Conservation (phyloP, 192 early-diverging fungal genomes). For the Backusella morwellensis region DNA sequence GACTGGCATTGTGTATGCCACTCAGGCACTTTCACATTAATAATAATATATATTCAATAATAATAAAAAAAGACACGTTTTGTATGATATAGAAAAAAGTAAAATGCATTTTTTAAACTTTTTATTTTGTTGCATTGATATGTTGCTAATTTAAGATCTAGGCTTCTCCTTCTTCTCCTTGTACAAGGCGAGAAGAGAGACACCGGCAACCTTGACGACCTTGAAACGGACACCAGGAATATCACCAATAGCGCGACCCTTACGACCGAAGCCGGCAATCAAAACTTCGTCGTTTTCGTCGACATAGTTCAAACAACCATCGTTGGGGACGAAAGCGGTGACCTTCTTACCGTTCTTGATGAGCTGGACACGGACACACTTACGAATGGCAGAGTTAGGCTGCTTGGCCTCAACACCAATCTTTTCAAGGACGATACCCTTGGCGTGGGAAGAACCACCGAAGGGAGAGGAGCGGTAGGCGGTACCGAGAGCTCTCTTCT, state of each 20-base stretch:
- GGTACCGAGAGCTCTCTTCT: slow-evolving; percentile 97
- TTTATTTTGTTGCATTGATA: background rate
- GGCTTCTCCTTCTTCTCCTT: slow-evolving; percentile 99
- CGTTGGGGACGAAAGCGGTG: slow-evolving; percentile 99
- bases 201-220: slow-evolving; percentile 99
- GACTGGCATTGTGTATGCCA: slow-evolving; percentile 3
- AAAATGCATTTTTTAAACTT: background rate
- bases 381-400: slow-evolving; percentile 99
- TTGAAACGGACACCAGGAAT: slow-evolving; percentile 99
- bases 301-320: slow-evolving; percentile 99
- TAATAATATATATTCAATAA: background rate
- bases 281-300: slow-evolving; percentile 99
- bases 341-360: slow-evolving; percentile 99
- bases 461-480: slow-evolving; percentile 98
- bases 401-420: slow-evolving; percentile 99
- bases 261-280: slow-evolving; percentile 99
- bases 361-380: slow-evolving; percentile 99
- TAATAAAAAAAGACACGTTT: background rate
- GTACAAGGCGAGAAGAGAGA: slow-evolving; percentile 97
- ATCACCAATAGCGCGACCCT: slow-evolving; percentile 98
- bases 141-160: slow-evolving; percentile 65
- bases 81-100: background rate
- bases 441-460: slow-evolving; percentile 99
- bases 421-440: slow-evolving; percentile 99
- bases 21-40: background rate